Base-by-base conservation (phyloP, 176 grass and related monocot genomes). In the Poa annua region DNA sequence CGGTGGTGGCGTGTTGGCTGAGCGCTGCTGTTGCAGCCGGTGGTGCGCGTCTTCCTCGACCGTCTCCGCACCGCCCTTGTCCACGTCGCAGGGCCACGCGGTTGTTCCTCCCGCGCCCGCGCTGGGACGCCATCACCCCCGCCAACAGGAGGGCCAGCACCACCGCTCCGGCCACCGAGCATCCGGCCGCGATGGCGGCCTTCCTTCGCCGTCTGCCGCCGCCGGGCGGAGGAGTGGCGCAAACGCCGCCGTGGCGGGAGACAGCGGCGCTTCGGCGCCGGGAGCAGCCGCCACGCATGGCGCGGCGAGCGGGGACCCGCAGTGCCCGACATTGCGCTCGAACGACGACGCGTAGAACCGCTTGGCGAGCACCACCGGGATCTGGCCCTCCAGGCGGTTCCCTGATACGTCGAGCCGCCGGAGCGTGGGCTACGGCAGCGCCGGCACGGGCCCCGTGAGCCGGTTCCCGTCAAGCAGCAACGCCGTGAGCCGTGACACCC, bases 311-410 rank as follows among this genome's bases (percentile, higher is more conserved):
- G 89, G 93, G 2, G 79, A n/a, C 4, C 96, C 96, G 75, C 93
- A 98, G 47, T 95, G 90, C 3, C 77, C 84, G 6, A 74, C 82
- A 74, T 93, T 93, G 38, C 51, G 8, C 49, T 72, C 75, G 38
- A 98, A 98, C 6, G 87, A 91, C 1, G 91, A 93, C 49, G 75
- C 66, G 55, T 98, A 90, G 87, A 98, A 98, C 44, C 77, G 78
- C 5, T 25, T 33, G 4, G 85, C 81, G 45, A 98, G 88, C 17
- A 59, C 45, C 3, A 61, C 36, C 6, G 96, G 93, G 87, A 98
- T 93, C 76, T 83, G 6, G 22, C 96, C 91, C 3, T 80, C 85
- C 8, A 98, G 89, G 26, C 85, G 88, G 79, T 98, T 98, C 33
- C 24, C 44, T 3, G 91, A 95, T 57, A 95, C 85, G 74, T 95